Base-by-base conservation (phyloP, 495 filamentous ascomycete genomes). In the Elaphomyces granulatus region DNA sequence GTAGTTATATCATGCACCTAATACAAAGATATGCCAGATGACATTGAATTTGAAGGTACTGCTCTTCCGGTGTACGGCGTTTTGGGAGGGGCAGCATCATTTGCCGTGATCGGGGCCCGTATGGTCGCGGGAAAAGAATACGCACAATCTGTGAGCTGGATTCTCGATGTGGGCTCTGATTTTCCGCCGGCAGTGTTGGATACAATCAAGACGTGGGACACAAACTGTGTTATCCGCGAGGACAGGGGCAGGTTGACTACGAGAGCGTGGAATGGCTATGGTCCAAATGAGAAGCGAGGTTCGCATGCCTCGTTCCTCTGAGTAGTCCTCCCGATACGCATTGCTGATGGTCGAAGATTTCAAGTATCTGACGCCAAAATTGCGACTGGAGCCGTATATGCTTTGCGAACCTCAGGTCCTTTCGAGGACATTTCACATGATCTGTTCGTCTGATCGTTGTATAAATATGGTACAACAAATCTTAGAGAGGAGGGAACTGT, bases 251-350 rank as follows among this genome's bases (percentile, higher is more conserved):
- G 85, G 21, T 61, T 82, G 10, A 96, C 88, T 9, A 96, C 90
- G 0, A 74, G 85, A 17, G 87, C 81, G 20, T 94, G 83, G 80
- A 96, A 96, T 53, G 79, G 81, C 39, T 96, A 95, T 56, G 72
- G 66, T 12, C 52, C 55, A 6, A 56, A 72, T 45, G 73, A 74
- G 47, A 60, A 71, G 41, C 58, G 75, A 62, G 67, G 75, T 75
- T 42, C 42, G 54, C 45, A 16, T 18, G 4, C 14, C 20, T n/a
- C n/a, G n/a, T n/a, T n/a, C n/a, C n/a, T n/a, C n/a, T n/a, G n/a
- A n/a, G n/a, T n/a, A n/a, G n/a, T n/a, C n/a, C n/a, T n/a, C n/a
- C n/a, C n/a, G n/a, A n/a, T n/a, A n/a, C n/a, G n/a, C n/a, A n/a
- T n/a, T 48, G 46, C 63, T 31, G 61, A 64, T 42, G 64, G 41